Base-by-base conservation (phyloP, 805 yeast species). In the Saturnispora dispora region DNA sequence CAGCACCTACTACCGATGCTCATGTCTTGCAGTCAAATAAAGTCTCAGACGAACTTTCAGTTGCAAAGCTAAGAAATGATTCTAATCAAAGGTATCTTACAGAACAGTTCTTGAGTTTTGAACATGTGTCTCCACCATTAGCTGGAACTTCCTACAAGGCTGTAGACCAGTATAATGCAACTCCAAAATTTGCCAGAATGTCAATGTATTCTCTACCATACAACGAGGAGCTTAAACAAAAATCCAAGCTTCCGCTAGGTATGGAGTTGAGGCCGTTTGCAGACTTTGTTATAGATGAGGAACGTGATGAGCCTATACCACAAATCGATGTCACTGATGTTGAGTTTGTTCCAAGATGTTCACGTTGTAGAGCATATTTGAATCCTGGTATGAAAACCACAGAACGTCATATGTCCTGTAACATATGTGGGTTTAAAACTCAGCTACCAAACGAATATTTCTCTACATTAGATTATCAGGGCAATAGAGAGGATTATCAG, bases 231-330 rank as follows among this genome's bases (percentile, higher is more conserved):
- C 69, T 89, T 51, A 76, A 93, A 60, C 72, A 76, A 25, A 76
- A 82, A 3, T 77, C 96, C 0, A 80, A 79, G 53, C 68, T 93
- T 48, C 98, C 99, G 1, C 69, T 93, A 41, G 95, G 96, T 0
- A 69, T 91, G 52, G 73, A 88, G 3, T 68, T 89, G 22, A 78
- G 88, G 49, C 99, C 99, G 4, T 88, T 93, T 72, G 95, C 96
- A 0, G 81, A 81, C 11, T 57, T 67, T 11, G 50, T 36, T 7
- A 67, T 71, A 32, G 64, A 72, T 0, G 78, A 75, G 46, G 82
- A 76, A 15, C 79, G 77, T 2, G 47, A 53, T 9, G 48, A 46
- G 39, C 23, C 68, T 0, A 77, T 89, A 2, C 95, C 96, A 0
- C 73, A 75, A 4, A 82, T 83, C 5, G 90, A 87, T 61, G 77